These are phyloP conservation scores for Mycena olivaceomarginata DNA, from an alignment of 768 basidiomycete genomes.

Conservation along the genomic window DNA sequence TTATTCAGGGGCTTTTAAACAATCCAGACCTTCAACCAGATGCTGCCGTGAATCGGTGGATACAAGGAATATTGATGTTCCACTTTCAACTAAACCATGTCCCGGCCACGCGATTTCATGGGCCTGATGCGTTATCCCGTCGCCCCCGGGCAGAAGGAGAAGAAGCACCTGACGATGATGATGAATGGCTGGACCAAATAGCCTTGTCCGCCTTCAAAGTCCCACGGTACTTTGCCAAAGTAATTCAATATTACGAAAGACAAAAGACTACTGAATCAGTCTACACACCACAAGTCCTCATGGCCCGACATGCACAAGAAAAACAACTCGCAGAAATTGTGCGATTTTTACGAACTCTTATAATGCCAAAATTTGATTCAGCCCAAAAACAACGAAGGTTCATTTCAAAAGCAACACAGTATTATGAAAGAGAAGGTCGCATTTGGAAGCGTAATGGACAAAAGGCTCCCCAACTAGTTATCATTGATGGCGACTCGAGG, in stretches of 20 bases:
- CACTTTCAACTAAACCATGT: neutral
- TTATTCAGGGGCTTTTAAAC: neutral
- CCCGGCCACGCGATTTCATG: neutral
- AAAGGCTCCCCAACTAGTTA: neutral
- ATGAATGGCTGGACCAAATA: neutral
- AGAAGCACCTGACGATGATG: neutral
- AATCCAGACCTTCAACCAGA: neutral
- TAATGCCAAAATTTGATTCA: neutral
- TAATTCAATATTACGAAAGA: no score
- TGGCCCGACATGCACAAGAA: neutral
- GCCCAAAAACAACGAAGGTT: neutral
- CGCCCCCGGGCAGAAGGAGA: neutral
- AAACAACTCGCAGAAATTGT: neutral
- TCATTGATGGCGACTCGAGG: neutral
- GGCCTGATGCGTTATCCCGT: neutral
- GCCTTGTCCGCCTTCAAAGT: neutral
- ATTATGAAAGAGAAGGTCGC: neutral
- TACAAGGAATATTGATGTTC: neutral
- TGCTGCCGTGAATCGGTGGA: no score
- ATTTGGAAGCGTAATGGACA: neutral
- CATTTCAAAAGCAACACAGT: no score
- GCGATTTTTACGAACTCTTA: neutral
- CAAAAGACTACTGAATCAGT: no score
- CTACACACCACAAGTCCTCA: no score
- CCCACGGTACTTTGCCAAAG: no score